Base-by-base conservation (phyloP, 805 yeast genomes). In the Wickerhamiella allomyrinae region DNA sequence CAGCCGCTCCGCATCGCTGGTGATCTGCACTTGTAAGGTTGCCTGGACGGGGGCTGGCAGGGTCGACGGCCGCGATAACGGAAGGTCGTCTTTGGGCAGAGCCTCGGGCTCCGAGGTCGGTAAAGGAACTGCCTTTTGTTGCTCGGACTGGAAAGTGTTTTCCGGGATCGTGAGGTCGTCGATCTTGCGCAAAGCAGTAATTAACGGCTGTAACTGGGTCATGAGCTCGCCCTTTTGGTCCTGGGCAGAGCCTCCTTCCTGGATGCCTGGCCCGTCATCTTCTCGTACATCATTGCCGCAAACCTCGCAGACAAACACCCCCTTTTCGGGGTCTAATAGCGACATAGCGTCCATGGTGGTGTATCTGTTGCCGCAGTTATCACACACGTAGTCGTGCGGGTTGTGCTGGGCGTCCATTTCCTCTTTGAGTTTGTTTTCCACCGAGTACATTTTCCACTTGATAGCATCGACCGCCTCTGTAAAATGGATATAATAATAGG, bases 391-490 rank as follows among this genome's bases (percentile, higher is more conserved):
- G 2, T 97, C 98, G 55, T 91, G 94, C 1, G 96, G 94, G 51
- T 85, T 87, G 20, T 85, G 77, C 53, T 79, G 82, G 29, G 77
- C 81, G 40, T 84, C 77, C 63, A 89, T 72, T 54, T 86, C 94
- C 48, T 80, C 83, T 56, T 84, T 84, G 43, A 87, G 68, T 42
- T 69, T 59, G 51, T 78, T 79, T 11, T 84, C 96, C 21, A 91
- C 71, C 37, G 82, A 74, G 58, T 89, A 95, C 45, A 89, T 82
- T 56, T 87, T 86, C 97, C 97, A 91, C 61, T 91, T 91, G 57
- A 91, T 76, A 3, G 95, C 76, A 62, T 91, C 98, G 33, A 91
- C 83, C 0, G 97, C 94, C 59, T 86, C 94, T 2, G 95, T 84
- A 57, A 74, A 76, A 56, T 85, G 95, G 42, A 89, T 78, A 59